These are phyloP conservation scores for Talaromyces sp. DNA, from an alignment of 2,329 filamentous ascomycete genomes.

Conservation along the genomic window DNA sequence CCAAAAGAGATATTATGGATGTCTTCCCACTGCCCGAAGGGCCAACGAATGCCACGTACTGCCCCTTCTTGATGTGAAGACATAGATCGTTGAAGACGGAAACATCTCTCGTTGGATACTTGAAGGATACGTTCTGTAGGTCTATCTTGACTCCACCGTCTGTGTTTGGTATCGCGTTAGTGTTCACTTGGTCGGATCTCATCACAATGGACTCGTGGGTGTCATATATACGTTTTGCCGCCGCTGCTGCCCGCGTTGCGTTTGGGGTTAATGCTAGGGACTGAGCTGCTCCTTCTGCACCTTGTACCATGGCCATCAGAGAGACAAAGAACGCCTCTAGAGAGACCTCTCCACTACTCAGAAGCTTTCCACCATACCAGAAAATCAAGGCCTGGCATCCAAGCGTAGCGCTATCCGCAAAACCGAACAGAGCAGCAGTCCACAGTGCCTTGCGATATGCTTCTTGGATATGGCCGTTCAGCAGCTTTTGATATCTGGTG, in stretches of 20 bases:
- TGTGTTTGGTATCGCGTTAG: background rate
- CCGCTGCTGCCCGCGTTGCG: constrained; percentile 38
- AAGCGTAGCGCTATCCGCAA: constrained; percentile 24
- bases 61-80: constrained; percentile 55
- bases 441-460: constrained; percentile 62
- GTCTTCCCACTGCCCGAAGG: constrained; percentile 50
- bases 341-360: constrained; percentile 49
- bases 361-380: constrained; percentile 63
- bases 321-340: constrained; percentile 43
- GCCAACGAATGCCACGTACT: constrained; percentile 68
- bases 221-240: constrained; percentile 37
- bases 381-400: constrained; percentile 49
- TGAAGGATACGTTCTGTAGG: constrained; percentile 34
- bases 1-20: constrained; percentile 33
- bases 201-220: background rate
- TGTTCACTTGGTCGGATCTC: background rate
- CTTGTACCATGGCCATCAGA: constrained; percentile 48
- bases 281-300: constrained; percentile 28
- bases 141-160: constrained; percentile 27
- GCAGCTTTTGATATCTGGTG: constrained; percentile 57
- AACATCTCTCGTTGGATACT: constrained; percentile 33
- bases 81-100: constrained; percentile 30
- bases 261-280: constrained; percentile 32
- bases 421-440: constrained; percentile 63
- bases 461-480: constrained; percentile 56